A percentile compares a stretch with the other conserved stretches of the same genome.
These are phyloP conservation scores for Starmerella vitae DNA, from an alignment of 805 yeast genomes.

Conservation along the genomic window DNA sequence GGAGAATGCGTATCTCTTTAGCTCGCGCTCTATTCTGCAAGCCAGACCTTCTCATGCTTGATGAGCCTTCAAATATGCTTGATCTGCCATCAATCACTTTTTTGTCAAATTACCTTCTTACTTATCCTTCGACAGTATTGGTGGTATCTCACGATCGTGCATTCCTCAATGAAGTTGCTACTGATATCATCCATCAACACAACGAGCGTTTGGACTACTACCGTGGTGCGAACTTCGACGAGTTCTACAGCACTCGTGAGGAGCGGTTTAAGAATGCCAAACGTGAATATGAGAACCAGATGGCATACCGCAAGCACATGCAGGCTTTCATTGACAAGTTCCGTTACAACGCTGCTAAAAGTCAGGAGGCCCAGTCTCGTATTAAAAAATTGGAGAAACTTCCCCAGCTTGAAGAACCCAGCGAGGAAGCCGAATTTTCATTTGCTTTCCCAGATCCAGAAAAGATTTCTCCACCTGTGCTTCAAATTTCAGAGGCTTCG, in stretches of 20 bases:
- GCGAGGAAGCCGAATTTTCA: conserved; percentile 69
- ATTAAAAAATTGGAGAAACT: conserved; percentile 91
- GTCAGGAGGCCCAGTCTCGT: conserved; percentile 95
- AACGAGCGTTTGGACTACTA: conserved; percentile 94
- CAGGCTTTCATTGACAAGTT: conserved; percentile 92
- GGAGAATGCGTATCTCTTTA: conserved; percentile 98
- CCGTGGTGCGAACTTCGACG: conserved; percentile 78
- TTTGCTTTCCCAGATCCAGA: conserved; percentile 96
- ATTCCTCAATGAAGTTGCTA: conserved; percentile 92
- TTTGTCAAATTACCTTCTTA: conserved; percentile 75
- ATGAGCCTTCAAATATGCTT: conserved; percentile 99
- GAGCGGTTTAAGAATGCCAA: conserved; percentile 87
- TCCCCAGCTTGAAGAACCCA: conserved; percentile 87
- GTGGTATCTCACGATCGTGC: conserved; percentile 98
- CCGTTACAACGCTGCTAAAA: conserved; percentile 94
- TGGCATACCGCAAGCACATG: conserved; percentile 87
- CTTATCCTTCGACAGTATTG: conserved; percentile 81
- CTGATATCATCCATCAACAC: conserved; percentile 96
- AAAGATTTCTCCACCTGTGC: conserved; percentile 78
- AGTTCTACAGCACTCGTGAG: conserved; percentile 83
- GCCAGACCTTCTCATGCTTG: conserved; percentile 83
- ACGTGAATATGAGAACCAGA: conserved; percentile 93
- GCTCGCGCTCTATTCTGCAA: conserved; percentile 96
- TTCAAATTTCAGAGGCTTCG: conserved; percentile 72
- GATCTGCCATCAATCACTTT: conserved; percentile 97